These are phyloP conservation scores for Larix kaempferi DNA, from an alignment of 75 land plant genomes.

Conservation along the genomic window DNA sequence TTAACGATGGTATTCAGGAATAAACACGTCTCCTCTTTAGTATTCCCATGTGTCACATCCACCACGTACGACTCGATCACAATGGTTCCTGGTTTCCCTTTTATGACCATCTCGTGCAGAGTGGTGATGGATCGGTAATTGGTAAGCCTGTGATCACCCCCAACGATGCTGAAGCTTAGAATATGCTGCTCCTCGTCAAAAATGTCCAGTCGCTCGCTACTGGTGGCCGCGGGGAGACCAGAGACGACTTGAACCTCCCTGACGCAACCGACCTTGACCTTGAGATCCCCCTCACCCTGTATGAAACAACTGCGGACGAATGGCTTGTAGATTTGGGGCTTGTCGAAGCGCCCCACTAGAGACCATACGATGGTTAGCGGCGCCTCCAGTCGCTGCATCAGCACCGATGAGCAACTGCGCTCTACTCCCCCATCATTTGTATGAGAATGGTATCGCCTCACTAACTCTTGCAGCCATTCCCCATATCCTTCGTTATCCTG, in stretches of 20 bases:
- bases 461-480: no score
- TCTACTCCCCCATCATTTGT: no score
- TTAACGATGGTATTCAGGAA: conserved; percentile 78
- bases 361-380: conserved; percentile 62
- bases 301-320: conserved; percentile 65
- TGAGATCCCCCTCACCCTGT: background rate
- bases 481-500: no score
- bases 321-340: conserved; percentile 77
- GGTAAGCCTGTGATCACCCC: conserved; percentile 75
- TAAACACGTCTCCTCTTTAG: conserved; percentile 63
- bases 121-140: conserved; percentile 80
- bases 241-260: conserved; percentile 74
- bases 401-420: conserved; percentile 43
- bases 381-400: conserved; percentile 58
- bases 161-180: conserved; percentile 67
- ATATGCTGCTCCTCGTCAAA: conserved; percentile 62
- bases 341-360: conserved; percentile 67
- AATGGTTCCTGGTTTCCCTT: conserved; percentile 19
- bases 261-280: conserved; percentile 37
- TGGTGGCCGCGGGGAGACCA: conserved; percentile 73
- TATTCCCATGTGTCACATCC: conserved; percentile 81
- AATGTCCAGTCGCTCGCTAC: conserved; percentile 73
- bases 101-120: conserved; percentile 26
- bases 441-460: no score
- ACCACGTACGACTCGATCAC: conserved; percentile 88